Base-by-base conservation (phyloP, 208 protist species). In the Trypanosomatidae sp. region DNA sequence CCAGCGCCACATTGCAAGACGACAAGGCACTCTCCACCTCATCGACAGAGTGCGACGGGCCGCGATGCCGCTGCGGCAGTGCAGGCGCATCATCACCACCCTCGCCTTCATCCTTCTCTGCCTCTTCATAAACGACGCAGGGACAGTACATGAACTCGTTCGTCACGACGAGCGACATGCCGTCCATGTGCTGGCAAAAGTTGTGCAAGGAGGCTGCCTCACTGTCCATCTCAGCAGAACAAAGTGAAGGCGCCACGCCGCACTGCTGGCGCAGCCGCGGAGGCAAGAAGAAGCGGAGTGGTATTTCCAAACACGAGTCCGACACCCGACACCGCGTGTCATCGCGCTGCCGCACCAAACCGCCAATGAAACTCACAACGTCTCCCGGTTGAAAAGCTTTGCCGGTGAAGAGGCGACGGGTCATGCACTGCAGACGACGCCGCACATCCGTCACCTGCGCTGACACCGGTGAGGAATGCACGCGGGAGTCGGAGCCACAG, bases 141-240 rank as follows among this genome's bases (percentile, higher is more conserved):
- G 92, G 92, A 65, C 90, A 94, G 80, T 90, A 93, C 92, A 97
- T 97, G 64, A 93, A 86, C 62, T 97, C 92, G 73, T 95, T 97
- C 30, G 90, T 95, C 49, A 95, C 92, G 6, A 95, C 81, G 39
- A 94, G 70, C 19, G 74, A 80, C 15, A 95, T 77, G 9, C 55
- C 28, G 19, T 80, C 75, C 13, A 93, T 62, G 13, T 78, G 85
- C 8, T 69, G 55, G 13, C 86, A 58, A 22, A 96, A 88, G 36
- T 82, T 71, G 1, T 69, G 52, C 62, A 76, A 13, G 19, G 22
- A 36, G 2, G 43, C 66, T 0, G 47, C 53, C 10, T 69, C n/a
- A 28, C 9, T 36, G 12, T 17, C n/a, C 76, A 56, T 33, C n/a
- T 47, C 66, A 9, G 15, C 43, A 25, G 25, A 49, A 44, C 43